phyloP scores from a whole-genome alignment of 2,329 filamentous ascomycete species.

The Dothideomycetes sp. region DNA sequence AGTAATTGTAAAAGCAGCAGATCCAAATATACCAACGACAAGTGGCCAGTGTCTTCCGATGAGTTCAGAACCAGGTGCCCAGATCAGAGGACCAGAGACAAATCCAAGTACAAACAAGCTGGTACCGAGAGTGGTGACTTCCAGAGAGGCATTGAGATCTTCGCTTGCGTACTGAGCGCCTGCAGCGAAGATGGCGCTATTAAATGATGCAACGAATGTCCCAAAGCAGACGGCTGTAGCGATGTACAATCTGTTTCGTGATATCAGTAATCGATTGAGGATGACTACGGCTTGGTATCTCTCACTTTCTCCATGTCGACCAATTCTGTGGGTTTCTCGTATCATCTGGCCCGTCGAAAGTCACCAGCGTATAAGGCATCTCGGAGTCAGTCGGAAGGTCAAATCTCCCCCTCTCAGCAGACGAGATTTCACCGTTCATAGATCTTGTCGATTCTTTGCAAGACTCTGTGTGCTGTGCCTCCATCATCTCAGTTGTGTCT shows the following conservation, averaged over 20 bases:
- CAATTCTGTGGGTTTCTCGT: no score
- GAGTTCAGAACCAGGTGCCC: conserved; percentile 51
- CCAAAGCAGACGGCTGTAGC: conserved; percentile 34
- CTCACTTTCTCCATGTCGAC: no score
- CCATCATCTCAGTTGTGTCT: no score
- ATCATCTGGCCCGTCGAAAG: no score
- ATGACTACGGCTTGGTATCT: no score
- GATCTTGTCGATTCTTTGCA: no score
- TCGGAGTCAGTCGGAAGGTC: no score
- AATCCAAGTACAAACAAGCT: conserved; percentile 26
- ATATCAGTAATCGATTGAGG: no score
- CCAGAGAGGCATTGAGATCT: conserved; percentile 18
- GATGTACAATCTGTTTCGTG: conserved; percentile 26
- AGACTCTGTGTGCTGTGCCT: no score
- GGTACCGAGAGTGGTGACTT: conserved; percentile 20
- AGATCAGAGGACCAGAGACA: conserved; percentile 20
- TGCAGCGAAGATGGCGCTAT: conserved; percentile 35
- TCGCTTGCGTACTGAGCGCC: conserved; percentile 16
- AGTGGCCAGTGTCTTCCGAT: conserved; percentile 44
- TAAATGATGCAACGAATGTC: conserved; percentile 68
- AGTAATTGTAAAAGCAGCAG: conserved; percentile 47
- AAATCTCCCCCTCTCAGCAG: no score
- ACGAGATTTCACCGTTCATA: no score
- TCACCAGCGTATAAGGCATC: no score
- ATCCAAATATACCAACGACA: conserved; percentile 42